Evolutionary conservation across 176 grass and related monocot genomes (phyloP), one percentile per base, ranked within the genome.

Genomic region (Ensete glaucum): DNA sequence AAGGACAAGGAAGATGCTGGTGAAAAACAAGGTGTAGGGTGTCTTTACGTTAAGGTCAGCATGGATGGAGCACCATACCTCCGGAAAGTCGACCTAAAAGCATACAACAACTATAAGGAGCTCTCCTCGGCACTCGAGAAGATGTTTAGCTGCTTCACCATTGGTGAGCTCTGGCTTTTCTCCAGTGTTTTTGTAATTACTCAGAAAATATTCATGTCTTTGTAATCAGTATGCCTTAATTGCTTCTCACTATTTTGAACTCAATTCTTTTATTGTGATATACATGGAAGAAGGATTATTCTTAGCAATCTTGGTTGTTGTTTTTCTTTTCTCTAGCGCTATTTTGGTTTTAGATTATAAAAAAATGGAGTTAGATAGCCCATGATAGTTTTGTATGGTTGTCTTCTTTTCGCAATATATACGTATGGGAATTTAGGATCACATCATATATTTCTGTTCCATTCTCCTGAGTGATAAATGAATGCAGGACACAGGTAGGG

Each of bases 11-110:
- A 93, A 17, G 87, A 93, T 21, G 78, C 54, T 52, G 84, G 85
- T 15, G 25, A 75, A 9, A 87, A 85, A 49, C 84, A 89, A 34
- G 78, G 62, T 25, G 24, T 75, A 34, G 68, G 66, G 53, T 93
- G 85, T 74, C 82, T 89, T n/a, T 93, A 93, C 80, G 87, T 93
- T 57, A 93, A 93, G 82, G 90, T 93, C 58, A 89, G 90, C 84
- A 93, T 93, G 90, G 90, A 93, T 50, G 90, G 90, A 11, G 90
- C 90, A 1, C 90, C 90, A 0, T 93, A 93, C 64, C 90, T 93
- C 23, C 84, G 90, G 77, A 93, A 93, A 80, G 87, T 89, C 13
- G 87, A 89, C 29, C 87, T 93, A 66, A 93, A 87, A 70, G 86
- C 81, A 21, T 93, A 93, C 76, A 89, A 82, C 52, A 87, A 85